phyloP scores from a whole-genome alignment of 2,329 filamentous ascomycete genomes.

The Ramularia endophylla region DNA sequence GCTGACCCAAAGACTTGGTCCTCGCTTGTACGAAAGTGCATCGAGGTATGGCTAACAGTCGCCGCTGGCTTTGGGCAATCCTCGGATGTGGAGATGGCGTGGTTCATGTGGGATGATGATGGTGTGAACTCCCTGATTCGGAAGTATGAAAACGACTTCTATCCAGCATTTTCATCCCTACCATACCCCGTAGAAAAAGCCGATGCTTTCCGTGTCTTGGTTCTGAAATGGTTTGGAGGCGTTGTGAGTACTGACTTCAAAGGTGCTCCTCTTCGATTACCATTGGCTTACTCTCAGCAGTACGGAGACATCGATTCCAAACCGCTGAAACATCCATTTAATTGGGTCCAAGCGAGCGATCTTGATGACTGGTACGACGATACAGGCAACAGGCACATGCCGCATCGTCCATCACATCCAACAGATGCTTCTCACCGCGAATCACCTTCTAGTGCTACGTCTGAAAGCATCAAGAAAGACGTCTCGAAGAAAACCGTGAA shows the following conservation, averaged over 20 bases:
- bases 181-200: constrained; percentile 10
- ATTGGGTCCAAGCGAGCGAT: not conserved
- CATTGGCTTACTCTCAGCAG: not conserved
- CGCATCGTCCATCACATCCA: not conserved
- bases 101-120: constrained; percentile 9
- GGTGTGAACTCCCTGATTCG: constrained; percentile 1
- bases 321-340: constrained; percentile 1
- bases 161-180: constrained; percentile 1
- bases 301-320: constrained; percentile 1
- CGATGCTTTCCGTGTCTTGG: constrained; percentile 4
- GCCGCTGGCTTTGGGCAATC: not conserved
- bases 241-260: constrained; percentile 2
- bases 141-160: constrained; percentile 4
- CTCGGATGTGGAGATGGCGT: constrained; percentile 4
- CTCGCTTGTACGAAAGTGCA: not conserved
- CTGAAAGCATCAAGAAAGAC: not conserved
- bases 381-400: not conserved
- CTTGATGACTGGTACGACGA: not conserved
- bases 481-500: constrained; percentile 2
- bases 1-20: constrained; percentile 1
- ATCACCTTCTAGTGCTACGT: not conserved
- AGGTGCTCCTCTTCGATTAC: no score
- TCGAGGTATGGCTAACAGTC: not conserved
- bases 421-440: not conserved
- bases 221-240: constrained; percentile 9